These are phyloP conservation scores for Hymenoscyphus fraxineus DNA, from an alignment of 2,329 filamentous ascomycete genomes.

Conservation along the genomic window DNA sequence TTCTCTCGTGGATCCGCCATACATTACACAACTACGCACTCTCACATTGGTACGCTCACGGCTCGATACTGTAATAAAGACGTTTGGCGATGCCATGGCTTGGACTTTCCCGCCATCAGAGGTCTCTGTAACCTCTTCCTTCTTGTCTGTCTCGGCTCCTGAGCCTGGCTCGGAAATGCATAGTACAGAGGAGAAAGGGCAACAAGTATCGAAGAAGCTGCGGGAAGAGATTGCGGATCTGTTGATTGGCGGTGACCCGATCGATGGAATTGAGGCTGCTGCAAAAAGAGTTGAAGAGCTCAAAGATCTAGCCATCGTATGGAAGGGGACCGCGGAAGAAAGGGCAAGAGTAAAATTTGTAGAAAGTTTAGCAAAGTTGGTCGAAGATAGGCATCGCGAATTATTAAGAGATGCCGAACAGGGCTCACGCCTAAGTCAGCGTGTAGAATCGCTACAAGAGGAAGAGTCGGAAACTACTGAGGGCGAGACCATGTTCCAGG, in stretches of 20 bases:
- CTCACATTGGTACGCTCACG: slow-evolving; percentile 76
- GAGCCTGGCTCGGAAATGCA: slow-evolving; percentile 63
- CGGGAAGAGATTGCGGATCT: slow-evolving; percentile 69
- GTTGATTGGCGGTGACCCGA: slow-evolving; percentile 56
- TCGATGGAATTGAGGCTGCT: slow-evolving; percentile 70
- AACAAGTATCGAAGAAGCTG: slow-evolving; percentile 69
- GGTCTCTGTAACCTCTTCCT: slow-evolving; percentile 75
- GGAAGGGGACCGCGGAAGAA: slow-evolving; percentile 95
- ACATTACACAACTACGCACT: slow-evolving; percentile 75
- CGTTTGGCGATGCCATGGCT: slow-evolving; percentile 93
- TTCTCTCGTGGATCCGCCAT: slow-evolving; percentile 51
- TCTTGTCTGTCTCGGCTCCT: slow-evolving; percentile 85
- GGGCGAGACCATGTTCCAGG: slow-evolving; percentile 26
- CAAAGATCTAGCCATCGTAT: slow-evolving; percentile 72
- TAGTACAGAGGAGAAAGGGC: slow-evolving; percentile 80
- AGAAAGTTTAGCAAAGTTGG: slow-evolving; percentile 73
- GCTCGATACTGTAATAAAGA: slow-evolving; percentile 85
- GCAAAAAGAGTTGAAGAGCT: slow-evolving; percentile 71
- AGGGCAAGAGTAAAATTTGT: slow-evolving; percentile 79
- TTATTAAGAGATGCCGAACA: slow-evolving; percentile 33
- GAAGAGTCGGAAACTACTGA: slow-evolving; percentile 11
- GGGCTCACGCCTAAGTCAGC: slow-evolving; percentile 26
- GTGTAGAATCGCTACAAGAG: slow-evolving; percentile 27
- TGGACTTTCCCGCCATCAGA: slow-evolving; percentile 90
- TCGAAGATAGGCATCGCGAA: slow-evolving; percentile 62